Evolutionary conservation across 768 basidiomycete genomes (phyloP), one percentile per base, ranked within the genome.

Genomic region (Termitomyces titanicus): DNA sequence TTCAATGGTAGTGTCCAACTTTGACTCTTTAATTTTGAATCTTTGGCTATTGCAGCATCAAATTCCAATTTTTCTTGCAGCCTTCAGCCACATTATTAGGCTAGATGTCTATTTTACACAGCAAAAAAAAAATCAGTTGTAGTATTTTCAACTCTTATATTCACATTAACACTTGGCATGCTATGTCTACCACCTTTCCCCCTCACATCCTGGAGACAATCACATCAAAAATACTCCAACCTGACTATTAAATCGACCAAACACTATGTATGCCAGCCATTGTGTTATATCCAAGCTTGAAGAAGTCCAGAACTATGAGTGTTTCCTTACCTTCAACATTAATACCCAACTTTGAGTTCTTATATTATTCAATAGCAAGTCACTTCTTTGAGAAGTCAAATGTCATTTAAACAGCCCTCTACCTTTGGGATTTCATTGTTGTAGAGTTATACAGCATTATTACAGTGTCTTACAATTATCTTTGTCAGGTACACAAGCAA

Each of bases 201-300:
- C 54, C 0, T 62, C 38, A 69, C 22, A 66, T 69, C 7, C 63
- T 63, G 20, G 58, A 54, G 25, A 54, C 38, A 3, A 39, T 65
- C 15, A 31, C 12, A 60, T 39, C 12, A 5, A 39, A 39, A 18
- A 39, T 29, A 3, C 29, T 29, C 9, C 9, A 9, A 29, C 29
- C 29, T 29, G 29, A 9, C 3, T 29, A 29, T 59, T 61, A 0
- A 72, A 71, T 37, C 56, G 67, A 0, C 65, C 63, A 3, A 71
- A 72, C 42, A 69, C 54, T 0, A 66, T 66, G 0, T 71, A 70
- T 49, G 65, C 64, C 5, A 67, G 63, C 0, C 69, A 71, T 52
- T 45, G 47, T n/a, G 61, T 71, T 12, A 46, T 60, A 11, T 53
- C 51, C 0, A 55, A 15, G 12, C 42, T 68, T 9, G 53, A 64